A percentile compares a stretch with the other conserved stretches of the same genome.
phyloP scores from a whole-genome alignment of 345 rosid genomes.

The Stellera chamaejasme region DNA sequence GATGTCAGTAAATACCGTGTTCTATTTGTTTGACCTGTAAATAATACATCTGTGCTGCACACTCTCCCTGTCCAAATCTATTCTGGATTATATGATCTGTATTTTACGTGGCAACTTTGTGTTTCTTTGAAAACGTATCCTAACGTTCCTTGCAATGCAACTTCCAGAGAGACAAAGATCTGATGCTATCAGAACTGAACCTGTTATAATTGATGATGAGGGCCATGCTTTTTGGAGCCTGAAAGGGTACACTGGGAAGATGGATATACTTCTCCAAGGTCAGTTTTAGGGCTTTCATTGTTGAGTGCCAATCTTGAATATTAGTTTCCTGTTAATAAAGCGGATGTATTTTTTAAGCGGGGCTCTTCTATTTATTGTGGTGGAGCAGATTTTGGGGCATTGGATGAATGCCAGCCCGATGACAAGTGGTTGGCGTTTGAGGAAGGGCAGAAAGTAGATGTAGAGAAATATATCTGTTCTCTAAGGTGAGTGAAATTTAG shows the following conservation, averaged over 20 bases:
- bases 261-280: conserved; percentile 72
- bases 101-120: too few relatives aligned
- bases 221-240: conserved; percentile 65
- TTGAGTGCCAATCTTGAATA: conserved; percentile 1
- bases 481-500: conserved; percentile 24
- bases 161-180: conserved; percentile 34
- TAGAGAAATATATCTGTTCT: conserved; percentile 50
- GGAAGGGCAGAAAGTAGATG: conserved; percentile 42
- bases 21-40: too few relatives aligned
- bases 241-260: conserved; percentile 26
- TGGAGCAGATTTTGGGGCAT: conserved; percentile 37
- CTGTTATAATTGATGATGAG: conserved; percentile 36
- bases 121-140: too few relatives aligned
- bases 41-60: too few relatives aligned
- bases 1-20: too few relatives aligned
- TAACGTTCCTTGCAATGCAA: conserved; percentile 6
- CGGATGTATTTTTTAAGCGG: too few relatives aligned
- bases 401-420: conserved; percentile 20
- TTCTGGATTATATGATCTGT: too few relatives aligned
- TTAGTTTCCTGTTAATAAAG: not conserved
- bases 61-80: too few relatives aligned
- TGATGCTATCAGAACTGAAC: conserved; percentile 63
- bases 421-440: conserved; percentile 63
- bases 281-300: conserved; percentile 10
- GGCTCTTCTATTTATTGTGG: not conserved